These are phyloP conservation scores for Olyra latifolia DNA, from an alignment of 176 grass and related monocot species.

Conservation along the genomic window DNA sequence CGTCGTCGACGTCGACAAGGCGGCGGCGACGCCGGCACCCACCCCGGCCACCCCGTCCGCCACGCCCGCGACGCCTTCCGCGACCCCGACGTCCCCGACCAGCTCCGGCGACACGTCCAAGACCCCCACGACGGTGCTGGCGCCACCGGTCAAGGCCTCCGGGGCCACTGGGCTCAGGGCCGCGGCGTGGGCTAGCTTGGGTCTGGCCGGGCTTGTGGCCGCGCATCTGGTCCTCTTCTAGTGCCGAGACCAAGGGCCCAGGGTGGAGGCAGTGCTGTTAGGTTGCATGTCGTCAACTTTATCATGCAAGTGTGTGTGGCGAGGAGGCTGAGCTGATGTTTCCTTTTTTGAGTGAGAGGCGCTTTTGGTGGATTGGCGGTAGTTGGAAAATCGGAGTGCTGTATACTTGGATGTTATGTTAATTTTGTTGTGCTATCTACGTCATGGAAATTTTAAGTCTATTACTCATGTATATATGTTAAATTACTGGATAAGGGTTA, in stretches of 20 bases:
- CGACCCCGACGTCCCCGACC: constrained; percentile 32
- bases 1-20: constrained; percentile 42
- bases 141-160: constrained; percentile 26
- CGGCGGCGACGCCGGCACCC: constrained; percentile 23
- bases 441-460: not conserved
- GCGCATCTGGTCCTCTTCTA: constrained; percentile 51
- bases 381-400: not conserved
- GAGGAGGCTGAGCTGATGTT: constrained; percentile 21
- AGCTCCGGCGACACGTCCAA: constrained; percentile 32
- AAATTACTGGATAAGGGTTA: not conserved
- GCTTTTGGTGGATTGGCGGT: constrained; percentile 21
- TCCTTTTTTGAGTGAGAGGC: not conserved
- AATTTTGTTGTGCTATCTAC: constrained; percentile 2
- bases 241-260: constrained; percentile 20
- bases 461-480: not conserved
- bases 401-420: not conserved
- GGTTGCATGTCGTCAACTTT: constrained; percentile 29
- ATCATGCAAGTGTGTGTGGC: constrained; percentile 23
- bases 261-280: constrained; percentile 82
- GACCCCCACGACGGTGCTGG: constrained; percentile 14
- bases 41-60: constrained; percentile 24
- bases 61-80: constrained; percentile 2
- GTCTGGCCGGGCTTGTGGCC: constrained; percentile 38
- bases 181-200: constrained; percentile 20
- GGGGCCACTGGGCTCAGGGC: constrained; percentile 35